Evolutionary conservation across 2,329 filamentous ascomycete species (phyloP).

Genomic region (Aspergillus costaricaensis): DNA sequence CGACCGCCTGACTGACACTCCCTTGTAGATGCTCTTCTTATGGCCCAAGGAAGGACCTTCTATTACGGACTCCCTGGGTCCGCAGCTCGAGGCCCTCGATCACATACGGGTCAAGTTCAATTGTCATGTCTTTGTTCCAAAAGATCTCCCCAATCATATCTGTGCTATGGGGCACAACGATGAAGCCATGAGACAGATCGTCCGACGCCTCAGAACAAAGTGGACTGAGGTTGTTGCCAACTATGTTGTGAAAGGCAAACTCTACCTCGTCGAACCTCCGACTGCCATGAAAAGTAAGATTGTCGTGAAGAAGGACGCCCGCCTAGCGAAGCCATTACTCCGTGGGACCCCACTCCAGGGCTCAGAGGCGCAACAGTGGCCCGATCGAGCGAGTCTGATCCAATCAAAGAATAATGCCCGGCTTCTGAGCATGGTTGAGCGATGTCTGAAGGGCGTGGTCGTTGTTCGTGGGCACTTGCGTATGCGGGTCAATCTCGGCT

Average conservation of each 20-base stretch:
- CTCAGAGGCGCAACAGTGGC: slow-evolving; percentile 25
- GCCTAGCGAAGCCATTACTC: slow-evolving; percentile 25
- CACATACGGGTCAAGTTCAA: slow-evolving; percentile 42
- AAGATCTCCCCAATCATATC: slow-evolving; percentile 33
- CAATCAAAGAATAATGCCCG: slow-evolving; percentile 33
- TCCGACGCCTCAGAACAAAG: slow-evolving; percentile 27
- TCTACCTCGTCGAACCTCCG: slow-evolving; percentile 38
- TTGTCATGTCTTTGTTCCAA: slow-evolving; percentile 45
- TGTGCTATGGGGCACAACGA: slow-evolving; percentile 33
- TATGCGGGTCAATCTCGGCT: slow-evolving; percentile 47
- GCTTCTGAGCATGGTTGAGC: slow-evolving; percentile 33
- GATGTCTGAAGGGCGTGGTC: slow-evolving; percentile 34
- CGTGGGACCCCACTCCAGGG: slow-evolving; percentile 20
- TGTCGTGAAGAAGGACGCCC: slow-evolving; percentile 23
- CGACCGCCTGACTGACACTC: not conserved
- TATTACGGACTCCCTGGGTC: slow-evolving; percentile 44
- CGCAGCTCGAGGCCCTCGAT: slow-evolving; percentile 48
- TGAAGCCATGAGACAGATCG: slow-evolving; percentile 41
- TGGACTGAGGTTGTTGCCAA: slow-evolving; percentile 34
- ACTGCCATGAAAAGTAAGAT: slow-evolving; percentile 27
- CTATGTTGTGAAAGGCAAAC: slow-evolving; percentile 32
- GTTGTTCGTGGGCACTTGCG: slow-evolving; percentile 39
- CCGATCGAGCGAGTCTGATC: slow-evolving; percentile 22
- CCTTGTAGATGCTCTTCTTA: slow-evolving; percentile 41
- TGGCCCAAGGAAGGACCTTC: slow-evolving; percentile 50